Evolutionary conservation across 306 rosid genomes (phyloP), one percentile per base, ranked within the genome.

Genomic region (Vicia sativa): DNA sequence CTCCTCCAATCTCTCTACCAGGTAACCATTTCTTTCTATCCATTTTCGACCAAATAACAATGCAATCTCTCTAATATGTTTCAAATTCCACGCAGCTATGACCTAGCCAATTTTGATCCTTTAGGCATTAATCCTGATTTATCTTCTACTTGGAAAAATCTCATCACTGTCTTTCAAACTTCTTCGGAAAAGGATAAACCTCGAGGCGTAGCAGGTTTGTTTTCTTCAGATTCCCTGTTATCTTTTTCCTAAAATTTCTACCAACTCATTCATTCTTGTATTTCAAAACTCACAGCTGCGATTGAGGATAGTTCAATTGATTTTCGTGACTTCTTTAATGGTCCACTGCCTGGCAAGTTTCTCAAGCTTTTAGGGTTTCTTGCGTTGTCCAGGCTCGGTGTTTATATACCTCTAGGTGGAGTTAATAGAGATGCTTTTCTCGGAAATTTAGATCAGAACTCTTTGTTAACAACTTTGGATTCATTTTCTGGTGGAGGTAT

Each of bases 401-500:
- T 90, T 52, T 92, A 92, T 63, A 45, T 92, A 79, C 98, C 98
- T 74, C 87, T 90, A 25, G 96, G 98, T 55, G 96, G 98, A 72
- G 98, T 90, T 46, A 90, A 92, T 74, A 80, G 96, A 18, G 98
- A 90, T 62, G 98, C 98, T 78, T 92, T 92, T 77, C 77, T 86
- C 48, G 98, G 98, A 61, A 92, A 92, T 79, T 87, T 92, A 83
- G 98, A 90, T 72, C 89, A 84, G 73, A 92, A 86, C 78, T 87
- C 96, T 82, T 83, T 92, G 39, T 83, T 92, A 84, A 78, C 88
- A 79, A 92, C 96, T 62, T 71, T 92, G 66, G 98, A 92, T 79
- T 84, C 98, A 9, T 92, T 92, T 84, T 92, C 98, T 73, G 96
- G 98, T 44, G 96, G 98, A 46, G 98, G 98, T 50, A 87, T 92